Evolutionary conservation across 345 rosid genomes (phyloP).

Genomic region (Eucalyptus cladocalyx): DNA sequence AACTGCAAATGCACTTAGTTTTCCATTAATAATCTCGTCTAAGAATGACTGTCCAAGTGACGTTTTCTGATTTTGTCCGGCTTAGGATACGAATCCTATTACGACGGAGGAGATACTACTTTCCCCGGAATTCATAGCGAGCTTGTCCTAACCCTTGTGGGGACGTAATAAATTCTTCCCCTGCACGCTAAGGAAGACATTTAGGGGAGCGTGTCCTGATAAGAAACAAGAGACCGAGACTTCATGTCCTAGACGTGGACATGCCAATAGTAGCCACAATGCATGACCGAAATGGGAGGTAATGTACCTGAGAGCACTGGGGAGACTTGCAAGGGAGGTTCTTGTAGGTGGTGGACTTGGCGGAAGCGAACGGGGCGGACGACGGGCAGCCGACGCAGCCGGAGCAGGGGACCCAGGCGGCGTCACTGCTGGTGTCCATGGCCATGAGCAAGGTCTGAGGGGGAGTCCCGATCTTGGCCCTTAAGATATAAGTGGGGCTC

Average conservation of each 20-base stretch:
- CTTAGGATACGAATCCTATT: background rate
- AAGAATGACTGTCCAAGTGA: background rate
- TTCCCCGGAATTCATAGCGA: background rate
- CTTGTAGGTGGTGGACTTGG: constrained; percentile 48
- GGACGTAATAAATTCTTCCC: background rate
- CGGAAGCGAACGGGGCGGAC: constrained; percentile 32
- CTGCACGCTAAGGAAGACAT: background rate
- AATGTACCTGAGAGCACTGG: constrained; percentile 76
- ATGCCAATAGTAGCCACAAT: background rate
- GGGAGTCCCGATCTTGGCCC: constrained; percentile 15
- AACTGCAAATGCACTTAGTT: background rate
- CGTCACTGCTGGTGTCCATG: constrained; percentile 16
- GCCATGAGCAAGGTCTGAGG: constrained; percentile 21
- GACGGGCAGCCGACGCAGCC: constrained; percentile 33
- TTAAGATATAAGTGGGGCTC: constrained; percentile 14
- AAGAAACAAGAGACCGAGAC: background rate
- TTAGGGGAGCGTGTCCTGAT: background rate
- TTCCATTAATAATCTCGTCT: background rate
- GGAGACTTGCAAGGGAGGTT: constrained; percentile 47
- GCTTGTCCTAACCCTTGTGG: background rate
- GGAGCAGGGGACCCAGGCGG: constrained; percentile 17
- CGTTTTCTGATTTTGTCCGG: background rate
- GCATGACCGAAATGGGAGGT: background rate
- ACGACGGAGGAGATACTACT: background rate
- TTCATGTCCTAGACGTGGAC: background rate